These are phyloP conservation scores for Solanum hybrid DNA, from an alignment of 305 asterid genomes.

Conservation along the genomic window DNA sequence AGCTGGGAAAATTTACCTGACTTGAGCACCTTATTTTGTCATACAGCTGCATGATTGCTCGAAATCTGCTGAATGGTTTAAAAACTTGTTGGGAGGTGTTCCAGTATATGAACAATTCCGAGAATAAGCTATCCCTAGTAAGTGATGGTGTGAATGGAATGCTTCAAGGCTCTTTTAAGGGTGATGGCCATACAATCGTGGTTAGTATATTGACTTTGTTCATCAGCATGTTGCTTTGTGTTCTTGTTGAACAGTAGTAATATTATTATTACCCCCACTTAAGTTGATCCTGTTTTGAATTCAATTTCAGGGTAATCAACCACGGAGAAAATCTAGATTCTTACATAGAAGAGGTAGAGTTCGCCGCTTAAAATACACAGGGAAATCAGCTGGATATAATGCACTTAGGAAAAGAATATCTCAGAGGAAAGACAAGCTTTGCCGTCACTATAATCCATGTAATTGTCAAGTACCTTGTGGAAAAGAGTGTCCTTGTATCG, in stretches of 20 bases:
- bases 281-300: conserved; percentile 18
- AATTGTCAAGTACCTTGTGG: conserved; percentile 89
- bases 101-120: conserved; percentile 51
- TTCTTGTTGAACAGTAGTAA: conserved; percentile 9
- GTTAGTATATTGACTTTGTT: conserved; percentile 22
- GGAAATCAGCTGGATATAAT: conserved; percentile 89
- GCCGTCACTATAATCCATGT: conserved; percentile 90
- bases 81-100: conserved; percentile 65
- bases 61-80: conserved; percentile 65
- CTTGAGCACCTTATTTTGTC: conserved; percentile 12
- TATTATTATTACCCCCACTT: conserved; percentile 4
- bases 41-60: conserved; percentile 73
- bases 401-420: conserved; percentile 80
- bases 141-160: conserved; percentile 39
- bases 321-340: conserved; percentile 75
- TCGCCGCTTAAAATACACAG: conserved; percentile 81
- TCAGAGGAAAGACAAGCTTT: conserved; percentile 86
- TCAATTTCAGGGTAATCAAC: conserved; percentile 56
- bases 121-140: conserved; percentile 32
- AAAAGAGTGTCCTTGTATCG: conserved; percentile 80
- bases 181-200: conserved; percentile 56
- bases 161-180: conserved; percentile 47
- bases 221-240: conserved; percentile 4
- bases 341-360: conserved; percentile 83
- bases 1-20: conserved; percentile 9